Percentiles rank a stretch among this genome's conserved stretches.
Evolutionary conservation across 164 flowering plant species (phyloP).

Genomic region (Aristolochia contorta): DNA sequence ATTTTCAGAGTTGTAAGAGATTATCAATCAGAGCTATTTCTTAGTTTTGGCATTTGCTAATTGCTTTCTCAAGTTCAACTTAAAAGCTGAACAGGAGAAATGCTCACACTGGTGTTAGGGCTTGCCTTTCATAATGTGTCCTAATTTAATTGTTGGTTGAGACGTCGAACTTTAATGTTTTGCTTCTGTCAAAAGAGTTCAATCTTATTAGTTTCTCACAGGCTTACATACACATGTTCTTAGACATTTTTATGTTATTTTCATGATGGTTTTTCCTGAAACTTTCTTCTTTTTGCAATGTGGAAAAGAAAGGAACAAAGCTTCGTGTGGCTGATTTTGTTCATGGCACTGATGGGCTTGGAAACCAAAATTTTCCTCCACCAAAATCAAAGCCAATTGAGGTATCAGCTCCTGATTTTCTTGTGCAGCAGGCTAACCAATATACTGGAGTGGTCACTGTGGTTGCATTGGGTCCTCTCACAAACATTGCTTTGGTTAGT

Average conservation of each 20-base stretch:
- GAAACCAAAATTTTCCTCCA: constrained; percentile 81
- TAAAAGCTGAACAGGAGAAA: too few relatives aligned
- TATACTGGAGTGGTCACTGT: constrained; percentile 38
- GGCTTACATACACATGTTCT: too few relatives aligned
- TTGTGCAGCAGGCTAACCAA: constrained; percentile 42
- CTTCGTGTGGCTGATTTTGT: constrained; percentile 93
- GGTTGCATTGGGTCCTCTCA: constrained; percentile 88
- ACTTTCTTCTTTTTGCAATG: neutral
- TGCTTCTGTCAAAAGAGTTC: too few relatives aligned
- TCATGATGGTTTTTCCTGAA: constrained; percentile 1
- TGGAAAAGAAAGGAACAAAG: constrained; percentile 67
- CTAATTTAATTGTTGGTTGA: too few relatives aligned
- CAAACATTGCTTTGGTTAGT: constrained; percentile 83
- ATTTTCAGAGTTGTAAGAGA: too few relatives aligned
- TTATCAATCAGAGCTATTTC: too few relatives aligned
- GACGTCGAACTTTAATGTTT: too few relatives aligned
- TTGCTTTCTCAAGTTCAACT: too few relatives aligned
- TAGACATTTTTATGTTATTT: neutral
- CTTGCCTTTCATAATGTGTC: too few relatives aligned
- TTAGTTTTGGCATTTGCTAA: too few relatives aligned
- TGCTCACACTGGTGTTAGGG: too few relatives aligned
- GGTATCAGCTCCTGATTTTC: constrained; percentile 60
- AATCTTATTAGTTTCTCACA: too few relatives aligned
- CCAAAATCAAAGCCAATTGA: constrained; percentile 62
- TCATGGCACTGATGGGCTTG: constrained; percentile 88